These are phyloP conservation scores for Talinum fruticosum DNA, from an alignment of 148 eudicot genomes.

Conservation along the genomic window DNA sequence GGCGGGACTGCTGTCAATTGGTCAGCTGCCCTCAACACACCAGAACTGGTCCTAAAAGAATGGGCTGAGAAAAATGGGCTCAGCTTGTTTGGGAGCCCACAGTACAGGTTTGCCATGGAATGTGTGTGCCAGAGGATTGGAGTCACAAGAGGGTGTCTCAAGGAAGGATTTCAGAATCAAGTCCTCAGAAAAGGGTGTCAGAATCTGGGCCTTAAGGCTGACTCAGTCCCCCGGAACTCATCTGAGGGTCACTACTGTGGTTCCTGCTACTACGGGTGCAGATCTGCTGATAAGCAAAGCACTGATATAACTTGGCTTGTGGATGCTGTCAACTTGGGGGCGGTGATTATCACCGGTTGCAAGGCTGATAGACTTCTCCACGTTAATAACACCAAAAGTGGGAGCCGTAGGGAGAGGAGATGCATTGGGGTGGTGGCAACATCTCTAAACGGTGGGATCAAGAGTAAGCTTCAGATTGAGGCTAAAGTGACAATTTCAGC, in stretches of 20 bases:
- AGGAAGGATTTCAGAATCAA: slow-evolving; percentile 64
- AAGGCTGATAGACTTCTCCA: slow-evolving; percentile 41
- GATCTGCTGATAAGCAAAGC: slow-evolving; percentile 47
- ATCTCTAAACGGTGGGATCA: slow-evolving; percentile 25
- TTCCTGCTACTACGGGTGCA: slow-evolving; percentile 60
- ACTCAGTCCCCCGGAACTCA: slow-evolving; percentile 48
- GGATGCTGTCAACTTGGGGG: slow-evolving; percentile 45
- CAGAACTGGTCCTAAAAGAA: slow-evolving; percentile 43
- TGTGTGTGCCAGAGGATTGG: slow-evolving; percentile 44
- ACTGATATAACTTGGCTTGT: slow-evolving; percentile 64
- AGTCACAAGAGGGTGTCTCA: slow-evolving; percentile 46
- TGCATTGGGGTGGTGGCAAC: slow-evolving; percentile 50
- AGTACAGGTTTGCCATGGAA: slow-evolving; percentile 52
- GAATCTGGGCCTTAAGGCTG: slow-evolving; percentile 48
- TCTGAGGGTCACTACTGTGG: slow-evolving; percentile 62
- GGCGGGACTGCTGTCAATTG: slow-evolving; percentile 70
- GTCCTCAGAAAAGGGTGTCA: slow-evolving; percentile 64
- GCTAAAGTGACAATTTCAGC: slow-evolving; percentile 63
- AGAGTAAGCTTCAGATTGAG: slow-evolving; percentile 40
- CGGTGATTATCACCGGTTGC: slow-evolving; percentile 54
- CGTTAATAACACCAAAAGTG: slow-evolving; percentile 14
- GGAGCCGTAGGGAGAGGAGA: slow-evolving; percentile 24
- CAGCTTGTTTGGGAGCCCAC: slow-evolving; percentile 42
- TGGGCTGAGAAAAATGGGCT: slow-evolving; percentile 46
- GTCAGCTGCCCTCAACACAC: slow-evolving; percentile 64